phyloP scores from a whole-genome alignment of 2,329 filamentous ascomycete species.

The Ustulina deusta region DNA sequence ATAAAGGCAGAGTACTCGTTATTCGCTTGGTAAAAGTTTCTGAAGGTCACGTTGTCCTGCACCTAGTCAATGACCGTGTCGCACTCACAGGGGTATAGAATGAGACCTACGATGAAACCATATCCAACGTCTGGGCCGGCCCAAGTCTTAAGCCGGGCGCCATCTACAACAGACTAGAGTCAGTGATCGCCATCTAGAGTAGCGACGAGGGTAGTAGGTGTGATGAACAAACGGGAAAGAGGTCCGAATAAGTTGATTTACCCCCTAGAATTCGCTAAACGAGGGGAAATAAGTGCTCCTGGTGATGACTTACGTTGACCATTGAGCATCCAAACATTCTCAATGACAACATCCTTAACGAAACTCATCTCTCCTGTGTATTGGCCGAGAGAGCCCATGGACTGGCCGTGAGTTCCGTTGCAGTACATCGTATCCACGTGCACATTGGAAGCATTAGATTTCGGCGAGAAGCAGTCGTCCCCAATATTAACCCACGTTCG shows the following conservation, averaged over 20 bases:
- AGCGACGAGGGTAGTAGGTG: background rate
- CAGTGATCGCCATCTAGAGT: background rate
- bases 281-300: too few relatives aligned
- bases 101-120: slow-evolving; percentile 61
- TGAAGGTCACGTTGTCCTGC: slow-evolving; percentile 68
- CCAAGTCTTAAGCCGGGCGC: slow-evolving; percentile 71
- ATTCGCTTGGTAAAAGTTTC: slow-evolving; percentile 68
- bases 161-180: slow-evolving; percentile 48
- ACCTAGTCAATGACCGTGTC: slow-evolving; percentile 9
- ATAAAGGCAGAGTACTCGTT: slow-evolving; percentile 69
- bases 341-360: slow-evolving; percentile 68
- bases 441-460: slow-evolving; percentile 69
- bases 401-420: slow-evolving; percentile 68
- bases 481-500: slow-evolving; percentile 65
- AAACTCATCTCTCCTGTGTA: slow-evolving; percentile 66
- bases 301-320: slow-evolving; percentile 51
- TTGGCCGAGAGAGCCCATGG: slow-evolving; percentile 70
- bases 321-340: slow-evolving; percentile 69
- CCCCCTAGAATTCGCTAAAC: background rate
- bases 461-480: slow-evolving; percentile 72
- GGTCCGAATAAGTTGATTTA: background rate
- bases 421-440: slow-evolving; percentile 71
- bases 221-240: background rate
- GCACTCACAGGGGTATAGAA: background rate
- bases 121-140: slow-evolving; percentile 68